phyloP scores from a whole-genome alignment of 768 basidiomycete genomes.

The Tremella fuciformis region DNA sequence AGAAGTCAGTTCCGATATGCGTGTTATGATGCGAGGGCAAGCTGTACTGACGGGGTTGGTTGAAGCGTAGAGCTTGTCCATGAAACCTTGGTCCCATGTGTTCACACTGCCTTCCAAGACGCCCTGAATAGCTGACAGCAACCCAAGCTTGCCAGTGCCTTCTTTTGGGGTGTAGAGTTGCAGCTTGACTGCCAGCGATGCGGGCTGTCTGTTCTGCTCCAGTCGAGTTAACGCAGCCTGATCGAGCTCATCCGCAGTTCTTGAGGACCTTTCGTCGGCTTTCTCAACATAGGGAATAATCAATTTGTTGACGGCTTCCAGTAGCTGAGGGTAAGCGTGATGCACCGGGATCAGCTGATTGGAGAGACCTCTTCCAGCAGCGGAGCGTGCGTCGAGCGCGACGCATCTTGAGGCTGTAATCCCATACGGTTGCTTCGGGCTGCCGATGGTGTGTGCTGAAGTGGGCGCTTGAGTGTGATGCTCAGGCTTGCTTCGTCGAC shows the following conservation, averaged over 20 bases:
- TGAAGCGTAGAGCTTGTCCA: constrained; percentile 39
- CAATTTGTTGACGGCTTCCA: constrained; percentile 20
- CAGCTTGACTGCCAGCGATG: constrained; percentile 6
- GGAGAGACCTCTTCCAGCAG: too few species aligned
- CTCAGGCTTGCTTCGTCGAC: too few species aligned
- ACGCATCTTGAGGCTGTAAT: too few species aligned
- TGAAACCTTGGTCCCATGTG: constrained; percentile 37
- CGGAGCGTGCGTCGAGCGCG: too few species aligned
- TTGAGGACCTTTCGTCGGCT: constrained; percentile 4
- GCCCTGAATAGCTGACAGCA: constrained; percentile 18
- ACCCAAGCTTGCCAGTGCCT: constrained; percentile 21
- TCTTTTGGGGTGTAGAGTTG: constrained; percentile 14
- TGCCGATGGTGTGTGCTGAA: too few species aligned
- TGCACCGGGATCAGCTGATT: too few species aligned
- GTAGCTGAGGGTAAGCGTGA: constrained; percentile 10
- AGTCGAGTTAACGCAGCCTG: neutral
- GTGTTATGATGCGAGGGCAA: neutral
- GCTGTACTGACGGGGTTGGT: constrained; percentile 29
- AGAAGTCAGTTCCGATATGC: neutral
- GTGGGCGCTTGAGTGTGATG: too few species aligned
- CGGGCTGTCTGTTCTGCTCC: neutral
- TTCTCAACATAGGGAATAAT: constrained; percentile 22
- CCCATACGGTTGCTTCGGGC: too few species aligned
- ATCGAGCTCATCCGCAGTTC: neutral
- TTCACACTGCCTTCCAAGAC: constrained; percentile 27